phyloP scores from a whole-genome alignment of 345 rosid genomes.

The Atalantia buxifolia region DNA sequence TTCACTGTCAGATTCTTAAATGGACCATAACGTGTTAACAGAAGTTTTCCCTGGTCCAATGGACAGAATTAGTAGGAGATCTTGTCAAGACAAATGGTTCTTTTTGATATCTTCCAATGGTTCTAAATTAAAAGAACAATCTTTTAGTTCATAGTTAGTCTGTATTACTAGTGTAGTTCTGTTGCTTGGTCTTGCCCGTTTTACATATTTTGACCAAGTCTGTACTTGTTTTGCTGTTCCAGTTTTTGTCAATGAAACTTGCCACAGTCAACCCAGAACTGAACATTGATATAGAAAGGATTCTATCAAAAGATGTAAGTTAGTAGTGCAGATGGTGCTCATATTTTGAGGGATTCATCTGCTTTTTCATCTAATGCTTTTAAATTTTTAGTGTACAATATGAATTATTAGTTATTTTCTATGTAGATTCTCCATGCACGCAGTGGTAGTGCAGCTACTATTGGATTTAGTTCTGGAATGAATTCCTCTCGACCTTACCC shows the following conservation, averaged over 20 bases:
- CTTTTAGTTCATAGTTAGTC: background rate
- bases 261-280: constrained; percentile 87
- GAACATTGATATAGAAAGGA: constrained; percentile 63
- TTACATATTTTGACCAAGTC: background rate
- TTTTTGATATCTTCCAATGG: background rate
- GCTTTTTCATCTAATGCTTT: background rate
- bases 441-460: constrained; percentile 40
- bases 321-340: background rate
- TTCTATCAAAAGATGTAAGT: constrained; percentile 85
- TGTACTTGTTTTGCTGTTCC: constrained; percentile 21
- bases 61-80: background rate
- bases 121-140: background rate
- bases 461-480: constrained; percentile 43
- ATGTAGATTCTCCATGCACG: constrained; percentile 59
- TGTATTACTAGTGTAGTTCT: background rate
- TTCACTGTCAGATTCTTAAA: background rate
- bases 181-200: background rate
- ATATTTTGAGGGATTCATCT: background rate
- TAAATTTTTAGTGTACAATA: background rate
- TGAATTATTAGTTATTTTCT: constrained; percentile 15
- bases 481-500: constrained; percentile 42
- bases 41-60: background rate
- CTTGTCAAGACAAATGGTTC: background rate
- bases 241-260: constrained; percentile 99
- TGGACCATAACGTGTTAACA: background rate